These are phyloP conservation scores for Epichloe gansuensis DNA, from an alignment of 2,329 filamentous ascomycete genomes.

Conservation along the genomic window DNA sequence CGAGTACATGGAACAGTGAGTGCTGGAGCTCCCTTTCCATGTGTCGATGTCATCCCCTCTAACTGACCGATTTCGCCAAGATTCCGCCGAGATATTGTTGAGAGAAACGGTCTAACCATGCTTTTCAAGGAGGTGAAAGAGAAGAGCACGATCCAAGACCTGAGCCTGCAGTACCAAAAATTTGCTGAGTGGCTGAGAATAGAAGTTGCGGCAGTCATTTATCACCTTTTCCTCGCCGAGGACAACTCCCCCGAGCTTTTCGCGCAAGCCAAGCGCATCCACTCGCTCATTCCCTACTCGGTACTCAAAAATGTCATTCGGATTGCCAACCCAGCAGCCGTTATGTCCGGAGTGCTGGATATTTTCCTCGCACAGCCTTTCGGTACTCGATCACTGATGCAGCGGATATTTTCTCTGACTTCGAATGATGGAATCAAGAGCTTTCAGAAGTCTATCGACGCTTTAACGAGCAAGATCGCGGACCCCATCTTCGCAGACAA, in stretches of 20 bases:
- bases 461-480: slow-evolving; percentile 62
- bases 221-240: slow-evolving; percentile 93
- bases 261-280: slow-evolving; percentile 84
- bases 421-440: slow-evolving; percentile 79
- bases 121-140: slow-evolving; percentile 87
- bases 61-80: slow-evolving; percentile 21
- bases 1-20: slow-evolving; percentile 91
- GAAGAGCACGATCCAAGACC: slow-evolving; percentile 73
- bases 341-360: slow-evolving; percentile 92
- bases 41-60: too few relatives aligned
- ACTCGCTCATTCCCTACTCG: slow-evolving; percentile 86
- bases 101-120: slow-evolving; percentile 72
- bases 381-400: slow-evolving; percentile 76
- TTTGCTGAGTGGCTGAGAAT: slow-evolving; percentile 98
- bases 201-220: slow-evolving; percentile 90
- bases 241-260: slow-evolving; percentile 97
- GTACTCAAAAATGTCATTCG: slow-evolving; percentile 94
- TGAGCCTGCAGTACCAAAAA: slow-evolving; percentile 92
- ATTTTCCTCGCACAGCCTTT: slow-evolving; percentile 94
- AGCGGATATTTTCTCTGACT: slow-evolving; percentile 86
- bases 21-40: background rate
- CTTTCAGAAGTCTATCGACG: slow-evolving; percentile 78
- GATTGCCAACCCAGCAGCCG: slow-evolving; percentile 87
- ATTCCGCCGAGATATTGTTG: slow-evolving; percentile 55
- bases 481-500: slow-evolving; percentile 70